Conservation (phyloP, 2,329 filamentous ascomycete species). For the Calonectria crousiana region DNA sequence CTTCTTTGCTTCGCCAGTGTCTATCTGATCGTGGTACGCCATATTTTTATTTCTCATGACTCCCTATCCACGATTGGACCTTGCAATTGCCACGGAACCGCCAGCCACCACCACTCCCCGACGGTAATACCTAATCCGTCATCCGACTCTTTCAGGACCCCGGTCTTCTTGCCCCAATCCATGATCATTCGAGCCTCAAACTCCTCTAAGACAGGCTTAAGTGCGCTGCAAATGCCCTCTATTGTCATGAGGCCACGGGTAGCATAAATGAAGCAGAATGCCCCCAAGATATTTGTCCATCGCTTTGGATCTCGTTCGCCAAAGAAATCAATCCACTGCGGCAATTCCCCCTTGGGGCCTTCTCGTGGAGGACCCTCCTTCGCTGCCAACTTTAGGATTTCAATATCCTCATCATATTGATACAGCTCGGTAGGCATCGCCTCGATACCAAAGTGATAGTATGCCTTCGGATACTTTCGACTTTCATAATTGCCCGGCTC, state of each 20-base stretch:
- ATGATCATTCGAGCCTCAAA: conserved; percentile 73
- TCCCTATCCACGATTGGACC: conserved; percentile 17
- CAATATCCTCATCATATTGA: conserved; percentile 64
- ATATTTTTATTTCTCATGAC: background rate
- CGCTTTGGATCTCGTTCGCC: conserved; percentile 67
- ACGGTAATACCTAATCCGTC: conserved; percentile 58
- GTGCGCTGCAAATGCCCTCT: conserved; percentile 64
- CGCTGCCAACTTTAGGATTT: conserved; percentile 52
- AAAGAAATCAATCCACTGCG: conserved; percentile 80
- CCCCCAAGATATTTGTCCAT: conserved; percentile 74
- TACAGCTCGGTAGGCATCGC: conserved; percentile 74
- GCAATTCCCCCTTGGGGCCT: conserved; percentile 64
- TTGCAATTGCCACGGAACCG: conserved; percentile 53
- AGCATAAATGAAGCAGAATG: conserved; percentile 72
- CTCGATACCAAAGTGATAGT: conserved; percentile 73
- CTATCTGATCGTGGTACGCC: background rate
- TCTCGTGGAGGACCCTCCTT: conserved; percentile 55
- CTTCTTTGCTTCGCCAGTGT: conserved; percentile 6
- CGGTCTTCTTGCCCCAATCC: conserved; percentile 68
- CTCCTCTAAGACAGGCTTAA: conserved; percentile 70
- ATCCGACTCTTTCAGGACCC: conserved; percentile 60
- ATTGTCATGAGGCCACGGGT: conserved; percentile 70
- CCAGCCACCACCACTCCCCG: conserved; percentile 77
- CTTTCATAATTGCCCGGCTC: conserved; percentile 79
- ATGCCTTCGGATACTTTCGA: conserved; percentile 73